These are phyloP conservation scores for Raphanus raphanistrum DNA, from an alignment of 345 rosid genomes.

Conservation along the genomic window DNA sequence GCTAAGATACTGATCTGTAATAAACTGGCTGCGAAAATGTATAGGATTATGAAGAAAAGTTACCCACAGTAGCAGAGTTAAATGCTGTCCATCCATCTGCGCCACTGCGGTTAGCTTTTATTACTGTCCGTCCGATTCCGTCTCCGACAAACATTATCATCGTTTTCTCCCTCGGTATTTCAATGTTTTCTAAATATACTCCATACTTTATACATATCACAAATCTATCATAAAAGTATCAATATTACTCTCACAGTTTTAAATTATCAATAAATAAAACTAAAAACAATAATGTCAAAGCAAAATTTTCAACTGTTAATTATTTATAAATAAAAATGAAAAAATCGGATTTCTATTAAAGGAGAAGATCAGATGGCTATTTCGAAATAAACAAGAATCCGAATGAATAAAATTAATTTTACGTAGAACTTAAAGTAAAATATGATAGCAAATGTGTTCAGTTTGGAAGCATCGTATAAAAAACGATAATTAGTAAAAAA, in stretches of 20 bases:
- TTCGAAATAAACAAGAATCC: not conserved
- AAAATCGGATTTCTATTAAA: not conserved
- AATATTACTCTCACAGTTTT: not conserved
- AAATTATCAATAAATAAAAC: not conserved
- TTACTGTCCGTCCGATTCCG: constrained; percentile 73
- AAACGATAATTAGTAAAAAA: not conserved
- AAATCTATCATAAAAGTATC: constrained; percentile 47
- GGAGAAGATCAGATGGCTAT: not conserved
- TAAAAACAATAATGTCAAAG: not conserved
- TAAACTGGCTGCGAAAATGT: not conserved
- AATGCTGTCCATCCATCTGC: constrained; percentile 79
- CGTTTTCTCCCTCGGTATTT: constrained; percentile 57
- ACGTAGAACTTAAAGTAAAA: not conserved
- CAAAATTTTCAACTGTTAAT: not conserved
- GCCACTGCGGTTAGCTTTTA: constrained; percentile 58
- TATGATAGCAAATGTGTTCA: not conserved
- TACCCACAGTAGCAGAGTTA: constrained; percentile 88
- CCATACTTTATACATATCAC: constrained; percentile 80
- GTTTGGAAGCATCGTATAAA: not conserved
- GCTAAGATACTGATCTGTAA: not conserved
- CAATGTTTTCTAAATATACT: constrained; percentile 71
- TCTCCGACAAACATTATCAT: constrained; percentile 79
- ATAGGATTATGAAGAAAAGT: constrained; percentile 15
- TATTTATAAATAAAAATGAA: not conserved
- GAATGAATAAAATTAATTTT: not conserved